Evolutionary conservation across 495 filamentous ascomycete species (phyloP).

Genomic region (Apodospora peruviana): DNA sequence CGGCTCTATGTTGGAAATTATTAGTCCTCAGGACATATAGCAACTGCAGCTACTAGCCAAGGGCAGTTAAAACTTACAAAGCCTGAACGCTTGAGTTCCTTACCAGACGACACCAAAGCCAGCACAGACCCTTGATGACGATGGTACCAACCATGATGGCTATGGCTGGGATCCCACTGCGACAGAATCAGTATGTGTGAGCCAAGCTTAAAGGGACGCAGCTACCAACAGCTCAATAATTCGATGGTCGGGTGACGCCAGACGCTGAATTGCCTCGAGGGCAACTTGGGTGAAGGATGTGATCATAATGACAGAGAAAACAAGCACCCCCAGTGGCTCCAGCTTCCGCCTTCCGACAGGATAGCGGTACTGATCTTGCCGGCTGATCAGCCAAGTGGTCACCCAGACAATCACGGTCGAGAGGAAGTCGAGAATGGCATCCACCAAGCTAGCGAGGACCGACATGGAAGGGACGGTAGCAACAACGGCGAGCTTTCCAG

Average conservation of each 20-base stretch:
- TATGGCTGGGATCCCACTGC: slow-evolving; percentile 60
- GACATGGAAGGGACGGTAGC: slow-evolving; percentile 77
- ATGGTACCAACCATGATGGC: slow-evolving; percentile 79
- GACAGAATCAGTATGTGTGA: slow-evolving; percentile 5
- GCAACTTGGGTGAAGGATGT: slow-evolving; percentile 84
- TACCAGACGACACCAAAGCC: slow-evolving; percentile 86
- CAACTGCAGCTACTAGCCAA: not conserved
- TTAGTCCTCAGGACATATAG: slow-evolving; percentile 48
- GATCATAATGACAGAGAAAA: slow-evolving; percentile 81
- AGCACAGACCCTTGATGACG: slow-evolving; percentile 74
- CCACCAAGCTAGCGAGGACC: slow-evolving; percentile 82
- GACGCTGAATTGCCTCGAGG: slow-evolving; percentile 61
- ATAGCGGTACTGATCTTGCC: slow-evolving; percentile 73
- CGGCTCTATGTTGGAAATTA: slow-evolving; percentile 33
- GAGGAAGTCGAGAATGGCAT: slow-evolving; percentile 81
- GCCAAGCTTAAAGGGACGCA: not conserved
- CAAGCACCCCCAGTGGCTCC: slow-evolving; percentile 71
- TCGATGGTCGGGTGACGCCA: slow-evolving; percentile 58
- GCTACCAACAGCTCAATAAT: slow-evolving; percentile 58
- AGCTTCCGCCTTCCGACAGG: slow-evolving; percentile 71
- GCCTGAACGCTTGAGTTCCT: slow-evolving; percentile 87
- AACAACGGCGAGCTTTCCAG: slow-evolving; percentile 75
- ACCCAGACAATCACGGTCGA: slow-evolving; percentile 82
- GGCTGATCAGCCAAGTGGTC: slow-evolving; percentile 68
- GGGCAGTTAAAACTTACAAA: slow-evolving; percentile 43